phyloP scores from a whole-genome alignment of 352 stramenopile species.

The Elongisporangium undulatum region DNA sequence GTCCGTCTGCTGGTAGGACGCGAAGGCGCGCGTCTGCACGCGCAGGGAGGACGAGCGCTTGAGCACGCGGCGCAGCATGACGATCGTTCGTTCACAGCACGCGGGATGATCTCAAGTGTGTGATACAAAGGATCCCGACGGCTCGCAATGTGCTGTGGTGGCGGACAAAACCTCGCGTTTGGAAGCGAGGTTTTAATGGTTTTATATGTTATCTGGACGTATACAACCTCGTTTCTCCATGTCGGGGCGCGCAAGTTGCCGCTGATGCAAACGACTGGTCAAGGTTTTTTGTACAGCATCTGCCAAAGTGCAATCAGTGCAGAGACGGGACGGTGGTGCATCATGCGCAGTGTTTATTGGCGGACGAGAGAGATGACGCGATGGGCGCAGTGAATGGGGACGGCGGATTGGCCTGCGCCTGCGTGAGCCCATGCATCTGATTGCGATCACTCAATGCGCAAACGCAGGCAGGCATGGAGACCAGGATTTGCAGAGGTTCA shows the following conservation, averaged over 20 bases:
- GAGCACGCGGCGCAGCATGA: not conserved
- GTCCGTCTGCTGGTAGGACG: constrained; percentile 45
- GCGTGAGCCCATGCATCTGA: not conserved
- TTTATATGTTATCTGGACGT: not conserved
- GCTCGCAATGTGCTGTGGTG: not conserved
- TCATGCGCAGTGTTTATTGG: not conserved
- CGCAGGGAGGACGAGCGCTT: not conserved
- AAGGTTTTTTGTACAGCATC: not conserved
- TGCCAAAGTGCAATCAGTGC: not conserved
- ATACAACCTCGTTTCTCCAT: not conserved
- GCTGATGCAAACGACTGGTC: not conserved
- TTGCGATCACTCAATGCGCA: not conserved
- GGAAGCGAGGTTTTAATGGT: not conserved
- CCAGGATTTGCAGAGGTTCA: not conserved
- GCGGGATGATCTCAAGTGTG: not conserved
- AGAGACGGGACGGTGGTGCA: not conserved
- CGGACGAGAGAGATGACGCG: not conserved
- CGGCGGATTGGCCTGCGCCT: not conserved
- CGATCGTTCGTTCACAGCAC: not conserved
- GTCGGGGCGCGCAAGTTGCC: not conserved
- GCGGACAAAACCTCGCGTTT: not conserved
- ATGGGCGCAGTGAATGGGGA: not conserved
- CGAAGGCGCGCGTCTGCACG: constrained; percentile 5
- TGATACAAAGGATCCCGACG: not conserved
- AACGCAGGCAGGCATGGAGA: not conserved